Evolutionary conservation across 169 alveolate species (phyloP).

Genomic region (Eimeria brunetti): DNA sequence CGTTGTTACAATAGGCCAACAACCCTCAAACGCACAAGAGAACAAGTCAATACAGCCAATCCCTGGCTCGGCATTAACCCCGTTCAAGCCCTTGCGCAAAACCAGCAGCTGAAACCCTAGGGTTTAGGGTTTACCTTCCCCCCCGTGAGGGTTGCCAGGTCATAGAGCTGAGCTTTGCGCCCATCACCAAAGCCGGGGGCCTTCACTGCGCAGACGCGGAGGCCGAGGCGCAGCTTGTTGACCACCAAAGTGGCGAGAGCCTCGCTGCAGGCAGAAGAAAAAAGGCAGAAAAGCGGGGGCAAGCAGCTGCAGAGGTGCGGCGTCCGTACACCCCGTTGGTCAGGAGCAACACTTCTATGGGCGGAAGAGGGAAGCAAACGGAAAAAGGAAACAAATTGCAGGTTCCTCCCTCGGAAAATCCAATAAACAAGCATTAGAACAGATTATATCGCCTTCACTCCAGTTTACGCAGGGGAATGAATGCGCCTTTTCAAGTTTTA

Average conservation of each 20-base stretch:
- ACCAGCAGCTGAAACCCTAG: background rate
- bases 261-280: slow-evolving; percentile 89
- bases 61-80: background rate
- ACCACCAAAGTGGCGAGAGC: slow-evolving; percentile 99
- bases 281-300: background rate
- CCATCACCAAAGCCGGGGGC: slow-evolving; percentile 97
- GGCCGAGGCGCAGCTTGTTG: slow-evolving; percentile 98
- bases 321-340: background rate
- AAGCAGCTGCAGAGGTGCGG: background rate
- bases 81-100: background rate
- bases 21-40: background rate
- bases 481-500: background rate
- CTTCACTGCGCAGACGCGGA: slow-evolving; percentile 96
- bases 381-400: background rate
- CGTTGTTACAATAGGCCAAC: background rate
- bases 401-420: background rate
- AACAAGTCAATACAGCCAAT: background rate
- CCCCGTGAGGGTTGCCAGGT: slow-evolving; percentile 98
- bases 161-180: slow-evolving; percentile 97
- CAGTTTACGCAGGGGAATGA: background rate
- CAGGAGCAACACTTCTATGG: background rate
- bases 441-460: background rate
- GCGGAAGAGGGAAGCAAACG: too few species aligned
- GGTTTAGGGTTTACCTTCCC: slow-evolving; percentile 88
- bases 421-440: background rate